Percentiles rank a stretch among this genome's conserved stretches.
These are phyloP conservation scores for Nemania sp. DNA, from an alignment of 2,329 filamentous ascomycete species.

Conservation along the genomic window DNA sequence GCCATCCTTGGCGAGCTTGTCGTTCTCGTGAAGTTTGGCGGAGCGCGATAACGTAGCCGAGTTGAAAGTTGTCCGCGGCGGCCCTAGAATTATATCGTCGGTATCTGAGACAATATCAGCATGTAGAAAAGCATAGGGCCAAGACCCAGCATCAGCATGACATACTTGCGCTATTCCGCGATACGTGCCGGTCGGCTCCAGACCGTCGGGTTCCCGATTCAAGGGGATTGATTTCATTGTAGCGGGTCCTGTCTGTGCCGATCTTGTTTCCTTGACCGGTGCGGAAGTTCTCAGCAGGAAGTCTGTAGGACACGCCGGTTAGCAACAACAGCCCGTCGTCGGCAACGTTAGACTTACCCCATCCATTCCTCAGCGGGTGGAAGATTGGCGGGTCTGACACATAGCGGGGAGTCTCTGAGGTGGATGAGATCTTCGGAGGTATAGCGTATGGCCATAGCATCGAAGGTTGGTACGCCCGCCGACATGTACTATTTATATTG, in stretches of 20 bases:
- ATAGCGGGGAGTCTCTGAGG: constrained; percentile 80
- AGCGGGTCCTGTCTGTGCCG: constrained; percentile 48
- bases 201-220: constrained; percentile 57
- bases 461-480: constrained; percentile 17
- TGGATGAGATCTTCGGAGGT: constrained; percentile 73
- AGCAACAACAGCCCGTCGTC: constrained; percentile 9
- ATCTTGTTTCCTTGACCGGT: constrained; percentile 47
- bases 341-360: constrained; percentile 65
- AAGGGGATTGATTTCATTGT: constrained; percentile 48
- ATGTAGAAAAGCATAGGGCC: constrained; percentile 17
- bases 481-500: constrained; percentile 18
- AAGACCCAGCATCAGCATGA: constrained; percentile 20
- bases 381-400: constrained; percentile 75
- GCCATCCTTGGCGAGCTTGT: constrained; percentile 56
- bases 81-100: constrained; percentile 85
- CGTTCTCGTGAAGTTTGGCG: constrained; percentile 53
- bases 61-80: constrained; percentile 80
- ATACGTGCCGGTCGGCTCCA: constrained; percentile 55
- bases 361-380: constrained; percentile 94
- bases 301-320: constrained; percentile 39
- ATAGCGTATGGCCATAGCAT: constrained; percentile 66
- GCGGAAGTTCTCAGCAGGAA: constrained; percentile 50
- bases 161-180: constrained; percentile 62
- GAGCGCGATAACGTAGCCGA: constrained; percentile 66
- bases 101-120: constrained; percentile 53